Evolutionary conservation across 2,329 filamentous ascomycete species (phyloP), one percentile per base, ranked within the genome.

Genomic region (Sporothrix euskadiensis): DNA sequence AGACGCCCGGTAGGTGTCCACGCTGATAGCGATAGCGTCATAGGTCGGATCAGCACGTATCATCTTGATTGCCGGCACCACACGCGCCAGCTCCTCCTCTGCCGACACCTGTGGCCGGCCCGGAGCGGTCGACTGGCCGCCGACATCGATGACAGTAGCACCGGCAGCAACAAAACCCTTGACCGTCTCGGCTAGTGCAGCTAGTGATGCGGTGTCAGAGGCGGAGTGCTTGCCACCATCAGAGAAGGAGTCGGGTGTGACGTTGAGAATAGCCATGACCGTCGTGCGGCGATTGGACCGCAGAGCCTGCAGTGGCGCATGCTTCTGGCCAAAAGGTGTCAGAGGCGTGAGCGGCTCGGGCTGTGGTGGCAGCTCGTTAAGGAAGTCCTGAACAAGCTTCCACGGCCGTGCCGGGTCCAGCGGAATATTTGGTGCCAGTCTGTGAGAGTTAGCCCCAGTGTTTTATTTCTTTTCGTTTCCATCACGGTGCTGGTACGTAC

Each of bases 201-300:
- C 75, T 1, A 83, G 75, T 75, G 88, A 84, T 2, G 30, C 32
- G 1, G 12, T 44, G 75, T 88, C 14, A 82, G 79, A 32, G 1
- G 84, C 79, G 59, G 83, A 82, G 80, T 94, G 88, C 9, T 85
- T 79, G 9, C 94, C 94, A 71, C 94, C 95, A 79, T 98, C 94
- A 0, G 95, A 98, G 84, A 99, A 99, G 10, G 95, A 98, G 83
- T 99, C 95, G 0, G 95, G 95, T 0, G 96, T 98, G 71, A 97
- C 84, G 82, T 99, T 99, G 63, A 98, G 85, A 76, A 99, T 97
- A 72, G 92, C 93, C 96, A 99, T 99, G 77, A 98, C 83, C 63
- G 89, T 89, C 0, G 95, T 98, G 71, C 84, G 85, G 66, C 90
- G 88, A 63, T 86, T 84, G 7, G 86, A 82, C 44, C 84, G 83